Evolutionary conservation across 2,329 filamentous ascomycete genomes (phyloP).

Genomic region (Colletotrichum spaethianum): DNA sequence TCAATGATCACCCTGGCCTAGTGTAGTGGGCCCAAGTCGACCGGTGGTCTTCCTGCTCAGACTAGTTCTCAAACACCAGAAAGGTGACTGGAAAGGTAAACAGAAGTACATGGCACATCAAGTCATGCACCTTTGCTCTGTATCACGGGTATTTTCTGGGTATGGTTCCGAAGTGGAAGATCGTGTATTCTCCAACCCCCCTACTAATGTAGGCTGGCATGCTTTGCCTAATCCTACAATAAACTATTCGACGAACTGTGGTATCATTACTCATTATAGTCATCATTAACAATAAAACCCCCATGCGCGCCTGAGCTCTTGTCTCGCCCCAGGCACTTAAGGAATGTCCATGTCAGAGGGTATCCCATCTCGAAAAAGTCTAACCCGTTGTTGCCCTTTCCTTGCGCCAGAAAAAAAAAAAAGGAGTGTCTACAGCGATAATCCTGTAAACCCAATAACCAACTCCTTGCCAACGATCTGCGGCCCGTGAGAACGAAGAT

Average conservation of each 20-base stretch:
- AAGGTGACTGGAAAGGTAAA: neutral
- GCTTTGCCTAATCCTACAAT: neutral
- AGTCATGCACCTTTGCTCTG: neutral
- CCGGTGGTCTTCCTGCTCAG: neutral
- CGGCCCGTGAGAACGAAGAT: conserved; percentile 1
- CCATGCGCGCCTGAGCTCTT: conserved; percentile 20
- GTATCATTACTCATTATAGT: conserved; percentile 43
- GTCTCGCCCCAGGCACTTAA: conserved; percentile 20
- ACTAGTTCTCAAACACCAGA: neutral
- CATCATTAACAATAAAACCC: conserved; percentile 37
- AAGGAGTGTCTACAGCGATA: conserved; percentile 19
- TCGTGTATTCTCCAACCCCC: conserved; percentile 15
- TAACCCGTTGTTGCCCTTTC: conserved; percentile 21
- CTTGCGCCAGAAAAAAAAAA: conserved; percentile 23
- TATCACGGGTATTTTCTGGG: no score
- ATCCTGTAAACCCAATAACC: conserved; percentile 7
- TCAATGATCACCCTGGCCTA: neutral
- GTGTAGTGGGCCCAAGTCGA: neutral
- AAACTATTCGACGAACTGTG: conserved; percentile 15
- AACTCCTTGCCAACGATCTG: neutral
- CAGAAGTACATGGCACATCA: neutral
- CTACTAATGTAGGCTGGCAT: neutral
- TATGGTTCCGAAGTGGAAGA: neutral
- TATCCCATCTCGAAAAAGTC: conserved; percentile 36
- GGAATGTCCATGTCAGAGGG: conserved; percentile 29